Conservation (phyloP, 257 asterid species). For the Coffea eugenioides region DNA sequence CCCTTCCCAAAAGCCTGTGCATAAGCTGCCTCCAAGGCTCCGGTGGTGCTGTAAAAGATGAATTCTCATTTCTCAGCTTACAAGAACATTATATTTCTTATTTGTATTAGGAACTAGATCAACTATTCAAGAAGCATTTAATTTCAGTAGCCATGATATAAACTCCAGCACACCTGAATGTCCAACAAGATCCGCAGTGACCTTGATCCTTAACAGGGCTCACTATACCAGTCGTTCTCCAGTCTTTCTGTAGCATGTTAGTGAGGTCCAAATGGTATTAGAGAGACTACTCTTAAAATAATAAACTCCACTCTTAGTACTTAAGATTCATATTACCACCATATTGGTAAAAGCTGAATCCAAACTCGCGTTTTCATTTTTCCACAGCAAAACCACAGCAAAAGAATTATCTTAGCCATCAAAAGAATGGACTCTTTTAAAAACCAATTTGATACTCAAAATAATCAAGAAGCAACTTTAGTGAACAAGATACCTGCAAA, state of each 20-base stretch:
- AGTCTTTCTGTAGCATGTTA: constrained; percentile 62
- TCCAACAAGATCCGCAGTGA: constrained; percentile 96
- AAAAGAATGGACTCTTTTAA: not conserved
- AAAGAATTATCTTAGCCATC: not conserved
- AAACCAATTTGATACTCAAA: not conserved
- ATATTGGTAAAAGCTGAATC: not conserved
- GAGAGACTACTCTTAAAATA: not conserved
- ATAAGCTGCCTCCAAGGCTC: constrained; percentile 97
- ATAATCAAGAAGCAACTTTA: not conserved
- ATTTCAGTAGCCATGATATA: not conserved
- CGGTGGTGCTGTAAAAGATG: constrained; percentile 71
- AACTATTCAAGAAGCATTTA: not conserved
- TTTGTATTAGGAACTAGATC: not conserved
- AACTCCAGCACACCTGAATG: constrained; percentile 67
- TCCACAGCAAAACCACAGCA: not conserved
- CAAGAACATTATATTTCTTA: not conserved
- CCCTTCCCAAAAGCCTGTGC: constrained; percentile 73
- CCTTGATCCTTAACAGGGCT: constrained; percentile 91
- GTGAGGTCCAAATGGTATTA: constrained; percentile 11
- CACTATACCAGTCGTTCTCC: constrained; percentile 87
- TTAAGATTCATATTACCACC: not conserved
- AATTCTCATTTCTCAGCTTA: not conserved
- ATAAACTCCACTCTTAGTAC: not conserved
- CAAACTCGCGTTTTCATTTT: not conserved
- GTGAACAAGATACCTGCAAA: not conserved